phyloP scores from a whole-genome alignment of 352 stramenopile genomes.

The Globisporangium apiculatum region DNA sequence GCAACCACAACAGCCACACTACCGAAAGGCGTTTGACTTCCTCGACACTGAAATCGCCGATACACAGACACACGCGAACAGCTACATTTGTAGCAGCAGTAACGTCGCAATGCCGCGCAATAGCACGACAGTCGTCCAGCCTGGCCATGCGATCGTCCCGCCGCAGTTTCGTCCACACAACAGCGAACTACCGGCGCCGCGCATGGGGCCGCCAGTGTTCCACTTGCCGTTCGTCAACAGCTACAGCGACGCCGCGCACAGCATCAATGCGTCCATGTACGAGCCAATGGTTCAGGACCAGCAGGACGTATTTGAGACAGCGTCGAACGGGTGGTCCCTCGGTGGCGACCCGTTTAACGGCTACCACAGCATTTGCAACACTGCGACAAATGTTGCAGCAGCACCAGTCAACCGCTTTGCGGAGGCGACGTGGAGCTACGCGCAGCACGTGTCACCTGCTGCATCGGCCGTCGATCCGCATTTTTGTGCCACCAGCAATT shows the following conservation, averaged over 20 bases:
- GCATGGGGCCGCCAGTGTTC: conserved; percentile 7
- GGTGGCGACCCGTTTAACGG: background rate
- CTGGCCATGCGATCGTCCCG: conserved; percentile 16
- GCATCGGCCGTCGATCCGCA: conserved; percentile 9
- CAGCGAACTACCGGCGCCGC: background rate
- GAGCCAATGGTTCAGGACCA: background rate
- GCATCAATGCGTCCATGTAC: background rate
- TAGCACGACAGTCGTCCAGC: conserved; percentile 14
- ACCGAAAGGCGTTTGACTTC: conserved; percentile 1
- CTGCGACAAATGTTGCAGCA: background rate
- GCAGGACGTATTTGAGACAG: no score
- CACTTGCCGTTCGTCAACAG: conserved; percentile 5
- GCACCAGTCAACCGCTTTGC: conserved; percentile 1
- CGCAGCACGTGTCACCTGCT: conserved; percentile 12
- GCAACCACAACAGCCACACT: background rate
- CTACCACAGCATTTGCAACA: conserved; percentile 1
- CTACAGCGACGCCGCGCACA: background rate
- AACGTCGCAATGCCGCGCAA: background rate
- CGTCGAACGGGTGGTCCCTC: background rate
- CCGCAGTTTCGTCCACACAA: conserved; percentile 6
- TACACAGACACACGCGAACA: background rate
- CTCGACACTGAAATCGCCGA: conserved; percentile 4
- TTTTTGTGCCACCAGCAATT: no score
- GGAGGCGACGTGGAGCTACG: conserved; percentile 7
- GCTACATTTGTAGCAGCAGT: conserved; percentile 1